Evolutionary conservation across 2,329 filamentous ascomycete species (phyloP).

Genomic region (Ascochyta lentis): DNA sequence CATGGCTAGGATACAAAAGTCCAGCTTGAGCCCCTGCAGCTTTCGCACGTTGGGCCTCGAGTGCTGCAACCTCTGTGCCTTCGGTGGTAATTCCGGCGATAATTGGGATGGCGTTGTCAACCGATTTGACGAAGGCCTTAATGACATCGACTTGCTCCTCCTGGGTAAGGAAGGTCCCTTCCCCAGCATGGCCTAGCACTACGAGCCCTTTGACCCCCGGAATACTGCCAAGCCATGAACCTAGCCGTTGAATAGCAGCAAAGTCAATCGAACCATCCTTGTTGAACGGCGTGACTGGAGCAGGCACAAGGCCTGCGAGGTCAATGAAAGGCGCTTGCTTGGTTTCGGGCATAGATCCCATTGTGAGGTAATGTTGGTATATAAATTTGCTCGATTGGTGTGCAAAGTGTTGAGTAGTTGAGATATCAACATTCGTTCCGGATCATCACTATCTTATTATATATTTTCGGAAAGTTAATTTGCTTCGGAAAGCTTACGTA

Average conservation of each 20-base stretch:
- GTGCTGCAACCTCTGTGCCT: constrained; percentile 60
- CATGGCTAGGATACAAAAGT: constrained; percentile 61
- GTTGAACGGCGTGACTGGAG: constrained; percentile 61
- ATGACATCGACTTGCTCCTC: constrained; percentile 60
- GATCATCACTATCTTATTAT: too few species aligned
- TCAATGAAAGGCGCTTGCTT: constrained; percentile 47
- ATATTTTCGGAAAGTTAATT: too few species aligned
- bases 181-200: constrained; percentile 62
- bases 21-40: constrained; percentile 60
- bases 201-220: constrained; percentile 60
- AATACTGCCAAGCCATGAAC: constrained; percentile 61
- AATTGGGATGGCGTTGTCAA: constrained; percentile 59
- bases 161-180: constrained; percentile 61
- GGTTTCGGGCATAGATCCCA: constrained; percentile 36
- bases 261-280: constrained; percentile 58
- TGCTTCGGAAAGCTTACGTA: too few species aligned
- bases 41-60: constrained; percentile 59
- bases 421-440: too few species aligned
- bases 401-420: too few species aligned
- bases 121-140: constrained; percentile 60
- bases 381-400: too few species aligned
- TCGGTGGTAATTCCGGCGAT: constrained; percentile 62
- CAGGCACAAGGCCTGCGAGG: constrained; percentile 59
- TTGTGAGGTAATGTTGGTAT: constrained; percentile 5
- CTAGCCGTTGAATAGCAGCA: constrained; percentile 60